Evolutionary conservation across 495 filamentous ascomycete species (phyloP), one percentile per base, ranked within the genome.

Genomic region (Glarea lozoyensis): DNA sequence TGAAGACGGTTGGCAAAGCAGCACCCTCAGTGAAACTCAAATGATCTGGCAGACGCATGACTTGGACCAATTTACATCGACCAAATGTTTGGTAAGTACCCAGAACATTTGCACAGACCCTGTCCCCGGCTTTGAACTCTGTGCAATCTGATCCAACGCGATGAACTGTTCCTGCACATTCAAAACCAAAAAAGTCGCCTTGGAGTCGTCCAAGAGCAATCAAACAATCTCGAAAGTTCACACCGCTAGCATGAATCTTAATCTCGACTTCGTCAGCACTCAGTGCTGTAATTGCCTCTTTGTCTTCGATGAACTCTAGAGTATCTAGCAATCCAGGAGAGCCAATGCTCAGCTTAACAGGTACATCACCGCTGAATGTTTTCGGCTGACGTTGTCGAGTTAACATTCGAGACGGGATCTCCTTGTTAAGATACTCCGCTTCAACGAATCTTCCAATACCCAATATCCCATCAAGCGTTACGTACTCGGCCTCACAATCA

Each of bases 1-100:
- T 52, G 43, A 68, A 81, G 2, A 68, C 69, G 1, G 76, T 55
- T 0, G 78, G 79, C 0, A 84, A 49, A 10, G 71, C 68, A 0
- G 72, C 72, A 3, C 70, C 72, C 19, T 65, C 63, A 17, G 72
- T 68, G 37, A 76, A 71, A 1, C 60, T 51, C 52, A 80, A 64
- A n/a, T 67, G 49, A 1, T 60, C 53, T 0, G 74, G 74, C 3
- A 84, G 60, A 16, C 60, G 60, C 50, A 69, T 60, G 1, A 59
- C 62, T 19, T 61, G 53, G 0, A 54, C 41, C 9, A 53, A 61
- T 16, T 59, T 61, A 6, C 60, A 60, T 5, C 69, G 58, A 11
- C 61, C 50, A 25, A 20, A 34, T 11, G 23, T 47, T 0, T 6
- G 10, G 18, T 33, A 45, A 22, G 19, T 12, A 31, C 36, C 41